phyloP scores from a whole-genome alignment of 2,329 filamentous ascomycete genomes.

The Penicillium oxalicum region DNA sequence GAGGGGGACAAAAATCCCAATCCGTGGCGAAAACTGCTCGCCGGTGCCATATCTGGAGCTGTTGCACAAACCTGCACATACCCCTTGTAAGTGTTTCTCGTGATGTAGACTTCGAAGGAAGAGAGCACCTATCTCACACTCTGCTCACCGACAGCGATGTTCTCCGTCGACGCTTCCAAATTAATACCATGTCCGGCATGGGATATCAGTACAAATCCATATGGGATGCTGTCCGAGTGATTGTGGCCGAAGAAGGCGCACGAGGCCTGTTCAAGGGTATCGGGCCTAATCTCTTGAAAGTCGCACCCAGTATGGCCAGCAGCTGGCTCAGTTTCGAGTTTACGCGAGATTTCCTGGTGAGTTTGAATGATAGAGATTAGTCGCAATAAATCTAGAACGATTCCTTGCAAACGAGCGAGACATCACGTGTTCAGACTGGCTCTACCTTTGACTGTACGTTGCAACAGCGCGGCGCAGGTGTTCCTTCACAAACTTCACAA shows the following conservation, averaged over 20 bases:
- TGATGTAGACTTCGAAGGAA: neutral
- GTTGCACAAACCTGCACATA: slow-evolving; percentile 98
- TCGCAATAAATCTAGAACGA: slow-evolving; percentile 15
- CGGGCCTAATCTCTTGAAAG: slow-evolving; percentile 89
- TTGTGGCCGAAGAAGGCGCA: slow-evolving; percentile 75
- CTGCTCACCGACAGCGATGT: slow-evolving; percentile 60
- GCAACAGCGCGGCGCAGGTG: too few relatives aligned
- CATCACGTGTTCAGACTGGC: too few relatives aligned
- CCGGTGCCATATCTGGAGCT: slow-evolving; percentile 89
- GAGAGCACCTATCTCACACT: slow-evolving; percentile 6
- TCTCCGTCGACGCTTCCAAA: slow-evolving; percentile 86
- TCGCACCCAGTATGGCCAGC: slow-evolving; percentile 96
- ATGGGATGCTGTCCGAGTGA: slow-evolving; percentile 72
- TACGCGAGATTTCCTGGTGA: slow-evolving; percentile 77
- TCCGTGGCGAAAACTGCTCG: slow-evolving; percentile 72
- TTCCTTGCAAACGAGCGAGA: neutral
- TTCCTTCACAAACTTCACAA: too few relatives aligned
- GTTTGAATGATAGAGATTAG: slow-evolving; percentile 38
- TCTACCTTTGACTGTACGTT: too few relatives aligned
- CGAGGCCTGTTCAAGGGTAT: slow-evolving; percentile 92
- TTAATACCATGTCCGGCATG: slow-evolving; percentile 99
- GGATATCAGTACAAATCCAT: slow-evolving; percentile 92
- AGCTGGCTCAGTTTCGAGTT: slow-evolving; percentile 98
- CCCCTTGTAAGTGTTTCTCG: slow-evolving; percentile 65
- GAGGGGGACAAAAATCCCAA: slow-evolving; percentile 81